Conservation (phyloP, 2,329 filamentous ascomycete species). For the Orbilia javanica region DNA sequence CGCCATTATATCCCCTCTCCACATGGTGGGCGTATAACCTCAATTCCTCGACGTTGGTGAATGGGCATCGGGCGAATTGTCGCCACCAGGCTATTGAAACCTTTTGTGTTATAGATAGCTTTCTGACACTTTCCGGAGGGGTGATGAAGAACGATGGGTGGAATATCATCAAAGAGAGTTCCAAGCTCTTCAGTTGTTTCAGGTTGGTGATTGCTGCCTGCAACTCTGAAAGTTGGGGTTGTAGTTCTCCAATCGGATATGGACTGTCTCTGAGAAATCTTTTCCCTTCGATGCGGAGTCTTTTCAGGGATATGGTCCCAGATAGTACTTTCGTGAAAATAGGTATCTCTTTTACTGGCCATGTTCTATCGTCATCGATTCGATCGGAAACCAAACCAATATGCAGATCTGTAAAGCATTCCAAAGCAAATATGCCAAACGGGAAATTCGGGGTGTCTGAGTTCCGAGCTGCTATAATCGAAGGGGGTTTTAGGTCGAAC, state of each 20-base stretch:
- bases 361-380: too few species aligned
- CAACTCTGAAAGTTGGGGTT: not conserved
- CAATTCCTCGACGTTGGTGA: not conserved
- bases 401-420: not conserved
- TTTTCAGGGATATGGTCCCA: not conserved
- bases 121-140: not conserved
- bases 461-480: not conserved
- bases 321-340: not conserved
- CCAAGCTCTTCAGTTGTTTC: not conserved
- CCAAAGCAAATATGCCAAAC: not conserved
- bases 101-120: not conserved
- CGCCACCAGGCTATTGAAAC: conserved; percentile 23
- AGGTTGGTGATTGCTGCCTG: not conserved
- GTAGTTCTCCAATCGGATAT: not conserved
- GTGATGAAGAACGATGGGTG: conserved; percentile 23
- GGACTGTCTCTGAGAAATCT: not conserved
- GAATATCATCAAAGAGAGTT: not conserved
- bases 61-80: conserved; percentile 19
- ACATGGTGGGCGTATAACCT: not conserved
- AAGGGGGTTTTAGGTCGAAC: not conserved
- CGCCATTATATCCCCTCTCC: not conserved
- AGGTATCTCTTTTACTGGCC: not conserved
- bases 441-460: not conserved
- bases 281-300: not conserved
- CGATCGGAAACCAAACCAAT: not conserved